A percentile compares a stretch with the other conserved stretches of the same genome.
Evolutionary conservation across 371 early-diverging fungal genomes (phyloP).

Genomic region (Mortierella sp.): DNA sequence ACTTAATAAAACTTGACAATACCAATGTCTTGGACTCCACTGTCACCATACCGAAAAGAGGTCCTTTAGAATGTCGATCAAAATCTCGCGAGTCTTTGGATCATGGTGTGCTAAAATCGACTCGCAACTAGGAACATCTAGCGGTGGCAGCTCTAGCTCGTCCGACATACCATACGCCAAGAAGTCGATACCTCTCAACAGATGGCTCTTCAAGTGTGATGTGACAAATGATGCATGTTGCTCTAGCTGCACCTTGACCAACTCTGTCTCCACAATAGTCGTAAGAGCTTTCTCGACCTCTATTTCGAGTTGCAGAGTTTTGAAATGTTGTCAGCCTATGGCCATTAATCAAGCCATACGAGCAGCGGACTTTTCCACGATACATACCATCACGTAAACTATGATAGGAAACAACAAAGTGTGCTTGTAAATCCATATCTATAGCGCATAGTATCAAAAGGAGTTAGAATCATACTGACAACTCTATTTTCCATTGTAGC

Average conservation of each 20-base stretch:
- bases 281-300: slow-evolving; percentile 76
- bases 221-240: slow-evolving; percentile 69
- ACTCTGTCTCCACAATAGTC: slow-evolving; percentile 59
- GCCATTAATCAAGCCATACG: background rate
- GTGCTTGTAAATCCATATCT: slow-evolving; percentile 57
- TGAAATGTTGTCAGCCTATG: background rate
- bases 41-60: slow-evolving; percentile 37
- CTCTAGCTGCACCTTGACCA: slow-evolving; percentile 59
- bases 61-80: slow-evolving; percentile 43
- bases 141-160: slow-evolving; percentile 68
- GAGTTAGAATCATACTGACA: background rate
- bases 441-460: background rate
- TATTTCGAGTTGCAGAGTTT: slow-evolving; percentile 20
- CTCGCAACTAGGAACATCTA: slow-evolving; percentile 70
- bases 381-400: slow-evolving; percentile 69
- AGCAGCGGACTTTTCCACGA: background rate
- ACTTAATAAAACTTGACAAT: no score
- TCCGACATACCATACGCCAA: slow-evolving; percentile 73
- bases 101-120: slow-evolving; percentile 69
- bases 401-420: slow-evolving; percentile 67
- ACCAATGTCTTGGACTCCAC: background rate
- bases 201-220: slow-evolving; percentile 65
- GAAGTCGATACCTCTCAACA: slow-evolving; percentile 68
- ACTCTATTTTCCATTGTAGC: background rate
- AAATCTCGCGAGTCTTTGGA: slow-evolving; percentile 46